A percentile compares a stretch with the other conserved stretches of the same genome.
Conservation (phyloP, 2,329 filamentous ascomycete genomes). For the Trichophyton mentagrophytes region DNA sequence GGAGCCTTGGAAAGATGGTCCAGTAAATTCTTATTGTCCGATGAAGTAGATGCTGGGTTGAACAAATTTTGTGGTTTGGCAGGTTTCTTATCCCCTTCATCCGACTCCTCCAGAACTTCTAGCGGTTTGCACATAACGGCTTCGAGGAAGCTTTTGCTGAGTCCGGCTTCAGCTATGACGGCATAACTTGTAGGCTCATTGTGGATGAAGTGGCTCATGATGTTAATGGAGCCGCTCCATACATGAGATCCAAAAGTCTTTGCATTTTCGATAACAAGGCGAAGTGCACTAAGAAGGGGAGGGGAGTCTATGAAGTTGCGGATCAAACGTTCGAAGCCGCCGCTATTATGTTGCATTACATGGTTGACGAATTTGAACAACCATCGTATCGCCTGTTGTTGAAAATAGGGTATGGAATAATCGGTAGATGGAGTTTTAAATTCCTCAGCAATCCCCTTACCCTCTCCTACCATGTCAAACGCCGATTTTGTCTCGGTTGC, state of each 20-base stretch:
- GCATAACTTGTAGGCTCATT: conserved; percentile 97
- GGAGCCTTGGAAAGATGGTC: conserved; percentile 22
- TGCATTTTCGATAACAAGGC: conserved; percentile 68
- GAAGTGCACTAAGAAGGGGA: conserved; percentile 64
- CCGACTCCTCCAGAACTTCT: conserved; percentile 18
- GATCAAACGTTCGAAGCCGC: conserved; percentile 77
- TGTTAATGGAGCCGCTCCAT: conserved; percentile 87
- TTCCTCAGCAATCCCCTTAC: conserved; percentile 57
- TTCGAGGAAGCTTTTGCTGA: conserved; percentile 76
- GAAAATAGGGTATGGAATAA: conserved; percentile 83
- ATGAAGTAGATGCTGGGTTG: conserved; percentile 14
- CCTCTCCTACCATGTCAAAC: conserved; percentile 50
- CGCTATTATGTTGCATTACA: conserved; percentile 71
- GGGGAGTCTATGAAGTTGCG: conserved; percentile 92
- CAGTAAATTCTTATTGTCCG: conserved; percentile 17
- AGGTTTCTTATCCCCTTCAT: conserved; percentile 25
- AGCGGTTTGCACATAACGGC: conserved; percentile 49
- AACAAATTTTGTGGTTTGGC: conserved; percentile 30
- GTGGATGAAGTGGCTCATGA: conserved; percentile 92
- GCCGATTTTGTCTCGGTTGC: conserved; percentile 64
- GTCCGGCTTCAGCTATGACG: conserved; percentile 83
- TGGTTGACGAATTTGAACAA: conserved; percentile 93
- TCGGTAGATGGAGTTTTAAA: conserved; percentile 76
- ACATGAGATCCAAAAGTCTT: conserved; percentile 77
- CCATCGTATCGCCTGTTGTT: conserved; percentile 87